Base-by-base conservation (phyloP, 2,329 filamentous ascomycete genomes). In the Fusarium redolens region DNA sequence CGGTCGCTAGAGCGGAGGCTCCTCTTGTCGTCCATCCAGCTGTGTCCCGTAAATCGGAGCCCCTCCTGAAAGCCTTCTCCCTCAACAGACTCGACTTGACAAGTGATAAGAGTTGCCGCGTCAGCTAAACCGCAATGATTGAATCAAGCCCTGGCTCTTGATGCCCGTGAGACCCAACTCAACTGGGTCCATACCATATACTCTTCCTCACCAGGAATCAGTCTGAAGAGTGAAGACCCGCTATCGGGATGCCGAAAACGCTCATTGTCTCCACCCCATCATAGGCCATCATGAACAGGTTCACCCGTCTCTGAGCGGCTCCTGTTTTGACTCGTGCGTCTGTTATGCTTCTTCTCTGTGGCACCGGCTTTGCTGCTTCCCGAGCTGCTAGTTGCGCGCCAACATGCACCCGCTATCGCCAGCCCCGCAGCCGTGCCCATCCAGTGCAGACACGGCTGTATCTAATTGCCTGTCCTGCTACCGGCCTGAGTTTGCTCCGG, bases 341-440 rank as follows among this genome's bases (percentile, higher is more conserved):
- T 68, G 65, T 72, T 74, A 61, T 77, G 61, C 63, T 74, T 77
- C 67, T 69, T 76, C 50, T 68, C 67, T 61, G 71, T 77, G 73
- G 73, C 69, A 66, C 71, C 76, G 76, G 76, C 72, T 75, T 72
- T 61, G 65, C 59, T 64, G 55, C 58, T 55, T 76, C 73, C 76
- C 76, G 75, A 69, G 50, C 33, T 73, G 68, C 62, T 77, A 77
- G 64, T 52, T 67, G 51, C 54, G 59, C 73, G 72, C 75, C 73
- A 73, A 64, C 41, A 65, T 51, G 70, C 64, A 68, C 72, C 66
- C 51, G 55, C 58, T 72, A 62, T 60, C 58, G 62, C 61, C 59
- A 31, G 62, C 75, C 73, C 71, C 69, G 43, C 71, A 59, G 51
- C 38, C 44, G 50, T 68, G 51, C 62, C 50, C 33, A 50, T 58